Base-by-base conservation (phyloP, 768 basidiomycete species). In the Panus rudis region DNA sequence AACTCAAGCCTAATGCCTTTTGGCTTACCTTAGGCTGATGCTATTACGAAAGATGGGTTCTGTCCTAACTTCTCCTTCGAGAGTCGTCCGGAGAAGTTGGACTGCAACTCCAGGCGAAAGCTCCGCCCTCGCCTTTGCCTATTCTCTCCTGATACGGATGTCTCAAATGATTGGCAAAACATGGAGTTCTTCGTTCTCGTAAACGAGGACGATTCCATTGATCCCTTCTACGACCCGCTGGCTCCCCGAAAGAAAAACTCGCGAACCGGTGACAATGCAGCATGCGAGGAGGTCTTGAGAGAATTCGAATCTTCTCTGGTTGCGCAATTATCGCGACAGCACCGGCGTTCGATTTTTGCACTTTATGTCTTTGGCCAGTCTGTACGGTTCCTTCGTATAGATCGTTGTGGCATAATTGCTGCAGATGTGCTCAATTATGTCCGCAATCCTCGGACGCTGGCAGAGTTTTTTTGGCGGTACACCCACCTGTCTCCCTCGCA, bases 351-450 rank as follows among this genome's bases (percentile, higher is more conserved):
- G 16, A 43, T 59, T 1, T 68, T 70, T 48, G 54, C 53, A 2
- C 22, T 65, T 12, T 41, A 59, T 19, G 46, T 70, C 14, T 54
- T 44, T 38, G 52, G 53, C 7, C 23, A 48, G 2, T 31, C 23
- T 30, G 63, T 59, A 1, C 50, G 64, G 2, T 54, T 69, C 31
- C 45, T 70, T 19, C 54, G 57, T 32, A 68, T 60, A 60, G 67
- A 70, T 46, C 59, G 60, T 5, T 35, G 52, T 17, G 65, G 61
- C 14, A 55, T 54, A 3, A 41, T 60, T 8, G 61, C 65, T 12
- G 46, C 59, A 12, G 23, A 39, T 5, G 6, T 31, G 6, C 55
- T 68, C 44, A 37, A 60, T 30, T 63, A 58, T 52, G 24, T 27
- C 16, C n/a, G 39, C 3, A 6, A 51, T 4, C 34, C 54, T 11